Percentiles rank a stretch among this genome's conserved stretches.
Evolutionary conservation across 371 early-diverging fungal species (phyloP).

Genomic region (Nosema muscidifuracis): DNA sequence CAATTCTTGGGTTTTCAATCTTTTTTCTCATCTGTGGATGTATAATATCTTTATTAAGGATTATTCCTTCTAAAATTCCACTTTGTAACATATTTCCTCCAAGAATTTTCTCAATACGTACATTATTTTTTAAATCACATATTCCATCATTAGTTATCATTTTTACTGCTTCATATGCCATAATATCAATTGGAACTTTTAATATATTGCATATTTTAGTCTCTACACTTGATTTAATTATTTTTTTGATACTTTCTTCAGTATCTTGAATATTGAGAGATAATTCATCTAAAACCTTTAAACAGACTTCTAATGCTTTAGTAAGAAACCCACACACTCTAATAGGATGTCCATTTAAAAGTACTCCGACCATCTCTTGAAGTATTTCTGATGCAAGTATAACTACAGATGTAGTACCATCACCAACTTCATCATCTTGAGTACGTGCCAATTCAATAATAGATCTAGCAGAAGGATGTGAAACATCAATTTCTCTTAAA

Average conservation of each 20-base stretch:
- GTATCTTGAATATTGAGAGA: constrained; percentile 73
- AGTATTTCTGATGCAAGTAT: constrained; percentile 68
- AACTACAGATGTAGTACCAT: constrained; percentile 98
- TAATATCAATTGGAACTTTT: constrained; percentile 85
- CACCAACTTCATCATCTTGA: constrained; percentile 99
- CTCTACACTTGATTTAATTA: constrained; percentile 81
- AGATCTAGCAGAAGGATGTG: constrained; percentile 96
- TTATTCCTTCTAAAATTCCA: constrained; percentile 90
- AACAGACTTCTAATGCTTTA: constrained; percentile 79
- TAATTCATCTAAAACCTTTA: constrained; percentile 73
- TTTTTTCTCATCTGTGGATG: constrained; percentile 96
- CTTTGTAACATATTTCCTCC: constrained; percentile 91
- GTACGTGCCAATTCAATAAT: constrained; percentile 97
- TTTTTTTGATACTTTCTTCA: constrained; percentile 73
- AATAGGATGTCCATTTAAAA: constrained; percentile 93
- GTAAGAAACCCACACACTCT: constrained; percentile 84
- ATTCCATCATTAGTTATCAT: constrained; percentile 69
- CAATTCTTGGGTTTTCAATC: constrained; percentile 92
- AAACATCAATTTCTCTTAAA: constrained; percentile 94
- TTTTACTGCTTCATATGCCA: constrained; percentile 88
- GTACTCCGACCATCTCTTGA: constrained; percentile 43
- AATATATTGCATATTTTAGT: constrained; percentile 91
- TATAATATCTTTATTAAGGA: constrained; percentile 97
- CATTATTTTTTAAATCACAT: constrained; percentile 86
- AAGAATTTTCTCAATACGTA: constrained; percentile 88